Evolutionary conservation across 768 basidiomycete genomes (phyloP).

Genomic region (Daedalea quercina): DNA sequence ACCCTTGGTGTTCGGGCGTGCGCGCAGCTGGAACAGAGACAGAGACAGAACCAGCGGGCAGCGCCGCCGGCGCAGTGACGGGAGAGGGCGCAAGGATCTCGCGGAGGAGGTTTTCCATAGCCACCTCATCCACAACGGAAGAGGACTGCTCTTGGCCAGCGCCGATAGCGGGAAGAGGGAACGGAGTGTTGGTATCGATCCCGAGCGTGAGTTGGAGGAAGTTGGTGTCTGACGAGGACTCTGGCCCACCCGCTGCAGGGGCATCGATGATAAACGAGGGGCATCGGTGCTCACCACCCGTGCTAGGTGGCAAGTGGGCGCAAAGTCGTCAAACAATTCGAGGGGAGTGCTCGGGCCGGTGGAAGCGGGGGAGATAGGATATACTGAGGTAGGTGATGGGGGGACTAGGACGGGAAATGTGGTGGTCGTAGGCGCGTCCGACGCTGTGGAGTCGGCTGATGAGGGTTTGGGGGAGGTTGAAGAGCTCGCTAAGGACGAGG

Average conservation of each 20-base stretch:
- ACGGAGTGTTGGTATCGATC: constrained; percentile 26
- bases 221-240: constrained; percentile 7
- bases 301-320: constrained; percentile 96
- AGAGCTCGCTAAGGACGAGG: constrained; percentile 23
- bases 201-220: constrained; percentile 22
- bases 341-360: constrained; percentile 25
- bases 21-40: constrained; percentile 14
- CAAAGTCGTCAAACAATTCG: constrained; percentile 29
- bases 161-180: constrained; percentile 11
- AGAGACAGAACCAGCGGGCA: constrained; percentile 15
- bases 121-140: constrained; percentile 43
- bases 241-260: constrained; percentile 91
- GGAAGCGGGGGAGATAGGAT: constrained; percentile 29
- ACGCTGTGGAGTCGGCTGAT: constrained; percentile 11
- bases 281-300: constrained; percentile 83
- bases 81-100: constrained; percentile 59
- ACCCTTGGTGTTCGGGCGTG: constrained; percentile 8
- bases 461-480: constrained; percentile 14
- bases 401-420: constrained; percentile 27
- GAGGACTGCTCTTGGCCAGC: constrained; percentile 20
- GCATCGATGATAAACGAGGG: constrained; percentile 48
- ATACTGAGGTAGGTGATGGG: constrained; percentile 22
- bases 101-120: constrained; percentile 63
- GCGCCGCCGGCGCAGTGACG: constrained; percentile 25
- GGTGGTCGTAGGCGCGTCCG: constrained; percentile 24